A percentile compares a stretch with the other conserved stretches of the same genome.
These are phyloP conservation scores for Fusarium sp. DNA, from an alignment of 2,329 filamentous ascomycete genomes.

Conservation along the genomic window DNA sequence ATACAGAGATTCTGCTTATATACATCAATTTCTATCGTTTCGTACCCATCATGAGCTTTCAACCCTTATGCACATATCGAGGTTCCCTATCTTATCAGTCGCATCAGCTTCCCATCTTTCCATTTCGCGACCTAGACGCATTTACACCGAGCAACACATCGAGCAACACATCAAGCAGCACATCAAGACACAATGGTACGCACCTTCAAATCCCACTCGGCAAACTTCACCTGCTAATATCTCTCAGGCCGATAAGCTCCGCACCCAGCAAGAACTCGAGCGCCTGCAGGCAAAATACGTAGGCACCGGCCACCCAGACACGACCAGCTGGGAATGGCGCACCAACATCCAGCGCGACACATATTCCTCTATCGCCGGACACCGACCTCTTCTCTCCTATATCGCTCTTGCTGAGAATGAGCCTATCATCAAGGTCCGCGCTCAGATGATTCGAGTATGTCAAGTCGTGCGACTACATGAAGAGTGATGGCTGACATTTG, in stretches of 20 bases:
- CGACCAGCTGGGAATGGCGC: conserved; percentile 96
- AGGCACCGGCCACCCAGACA: conserved; percentile 95
- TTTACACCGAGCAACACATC: background rate
- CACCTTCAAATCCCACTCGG: background rate
- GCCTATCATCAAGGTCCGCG: conserved; percentile 80
- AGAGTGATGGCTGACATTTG: background rate
- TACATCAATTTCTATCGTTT: background rate
- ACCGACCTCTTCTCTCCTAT: conserved; percentile 88
- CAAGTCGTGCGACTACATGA: background rate
- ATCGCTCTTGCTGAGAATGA: conserved; percentile 92
- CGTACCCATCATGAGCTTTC: background rate
- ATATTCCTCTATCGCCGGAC: conserved; percentile 87
- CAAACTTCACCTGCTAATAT: conserved; percentile 4
- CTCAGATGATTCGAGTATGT: conserved; percentile 79
- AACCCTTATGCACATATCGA: conserved; percentile 23
- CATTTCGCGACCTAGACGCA: conserved; percentile 4
- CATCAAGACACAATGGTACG: conserved; percentile 42
- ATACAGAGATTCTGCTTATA: background rate
- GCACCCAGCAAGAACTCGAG: conserved; percentile 97
- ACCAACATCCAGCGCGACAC: conserved; percentile 96
- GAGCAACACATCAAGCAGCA: background rate
- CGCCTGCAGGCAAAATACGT: conserved; percentile 95
- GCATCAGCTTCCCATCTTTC: conserved; percentile 26
- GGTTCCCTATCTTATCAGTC: conserved; percentile 11
- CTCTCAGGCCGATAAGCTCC: conserved; percentile 90